Percentiles rank a stretch among this genome's conserved stretches.
These are phyloP conservation scores for Chaetomidium leptoderma DNA, from an alignment of 495 filamentous ascomycete species.

Conservation along the genomic window DNA sequence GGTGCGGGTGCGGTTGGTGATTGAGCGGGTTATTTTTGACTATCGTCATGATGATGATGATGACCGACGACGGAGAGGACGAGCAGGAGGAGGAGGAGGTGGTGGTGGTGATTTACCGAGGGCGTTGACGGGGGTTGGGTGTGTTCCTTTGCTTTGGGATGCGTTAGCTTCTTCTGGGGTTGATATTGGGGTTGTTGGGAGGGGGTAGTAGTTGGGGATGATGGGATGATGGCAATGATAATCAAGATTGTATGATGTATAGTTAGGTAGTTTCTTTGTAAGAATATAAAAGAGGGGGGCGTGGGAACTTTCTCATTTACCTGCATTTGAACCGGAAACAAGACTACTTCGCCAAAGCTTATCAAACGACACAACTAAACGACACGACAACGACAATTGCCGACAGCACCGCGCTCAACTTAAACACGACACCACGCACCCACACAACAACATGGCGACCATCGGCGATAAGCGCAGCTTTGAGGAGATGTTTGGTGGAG, in stretches of 20 bases:
- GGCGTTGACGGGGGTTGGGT: constrained; percentile 17
- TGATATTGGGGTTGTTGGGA: not conserved
- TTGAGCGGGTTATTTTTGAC: not conserved
- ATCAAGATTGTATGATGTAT: no score
- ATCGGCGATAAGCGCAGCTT: no score
- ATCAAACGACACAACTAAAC: no score
- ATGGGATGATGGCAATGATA: not conserved
- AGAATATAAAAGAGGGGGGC: not conserved
- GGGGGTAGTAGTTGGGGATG: not conserved
- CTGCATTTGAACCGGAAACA: no score
- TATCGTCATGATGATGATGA: not conserved
- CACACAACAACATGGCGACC: no score
- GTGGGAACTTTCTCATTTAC: no score
- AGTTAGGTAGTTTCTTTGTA: not conserved
- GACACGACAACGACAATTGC: no score
- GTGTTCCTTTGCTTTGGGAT: constrained; percentile 14
- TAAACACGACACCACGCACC: no score
- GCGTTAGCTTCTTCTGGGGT: constrained; percentile 1
- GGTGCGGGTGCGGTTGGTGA: not conserved
- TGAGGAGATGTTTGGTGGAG: no score
- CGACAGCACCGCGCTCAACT: no score
- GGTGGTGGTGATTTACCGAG: constrained; percentile 2
- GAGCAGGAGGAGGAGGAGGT: not conserved
- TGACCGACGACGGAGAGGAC: no score
- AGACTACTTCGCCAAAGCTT: no score